Conservation (phyloP, 2,329 filamentous ascomycete species). For the Colletotrichum cereale region DNA sequence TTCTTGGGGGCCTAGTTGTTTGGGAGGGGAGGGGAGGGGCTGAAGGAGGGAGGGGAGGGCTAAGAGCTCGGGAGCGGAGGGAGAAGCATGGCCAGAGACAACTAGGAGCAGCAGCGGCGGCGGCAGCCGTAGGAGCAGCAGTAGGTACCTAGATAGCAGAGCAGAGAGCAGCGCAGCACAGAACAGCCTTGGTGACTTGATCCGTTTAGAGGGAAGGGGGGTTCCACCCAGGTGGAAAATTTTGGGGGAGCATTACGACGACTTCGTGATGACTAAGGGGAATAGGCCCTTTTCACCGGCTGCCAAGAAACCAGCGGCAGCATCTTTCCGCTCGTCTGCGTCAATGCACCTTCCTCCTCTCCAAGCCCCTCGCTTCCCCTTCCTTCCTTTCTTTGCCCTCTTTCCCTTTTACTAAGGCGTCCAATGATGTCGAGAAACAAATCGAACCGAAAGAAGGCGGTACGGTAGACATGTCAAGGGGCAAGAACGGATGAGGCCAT, state of each 20-base stretch:
- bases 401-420: background rate
- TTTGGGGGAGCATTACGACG: slow-evolving; percentile 41
- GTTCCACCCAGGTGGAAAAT: slow-evolving; percentile 31
- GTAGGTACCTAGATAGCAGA: background rate
- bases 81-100: background rate
- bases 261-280: slow-evolving; percentile 35
- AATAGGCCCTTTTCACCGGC: slow-evolving; percentile 3
- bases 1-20: slow-evolving; percentile 1
- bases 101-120: background rate
- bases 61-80: background rate
- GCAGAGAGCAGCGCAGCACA: background rate
- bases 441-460: background rate
- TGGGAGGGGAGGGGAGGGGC: slow-evolving; percentile 6
- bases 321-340: slow-evolving; percentile 31
- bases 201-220: background rate
- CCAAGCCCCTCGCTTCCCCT: slow-evolving; percentile 1
- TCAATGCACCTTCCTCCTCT: slow-evolving; percentile 12
- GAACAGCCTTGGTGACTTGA: background rate
- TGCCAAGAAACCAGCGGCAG: slow-evolving; percentile 38
- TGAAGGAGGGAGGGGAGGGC: background rate
- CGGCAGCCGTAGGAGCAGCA: background rate
- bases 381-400: background rate
- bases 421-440: background rate
- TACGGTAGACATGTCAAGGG: slow-evolving; percentile 7
- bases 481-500: background rate